A percentile compares a stretch with the other conserved stretches of the same genome.
Evolutionary conservation across 495 filamentous ascomycete species (phyloP).

Genomic region (Trichocladium antarcticum): DNA sequence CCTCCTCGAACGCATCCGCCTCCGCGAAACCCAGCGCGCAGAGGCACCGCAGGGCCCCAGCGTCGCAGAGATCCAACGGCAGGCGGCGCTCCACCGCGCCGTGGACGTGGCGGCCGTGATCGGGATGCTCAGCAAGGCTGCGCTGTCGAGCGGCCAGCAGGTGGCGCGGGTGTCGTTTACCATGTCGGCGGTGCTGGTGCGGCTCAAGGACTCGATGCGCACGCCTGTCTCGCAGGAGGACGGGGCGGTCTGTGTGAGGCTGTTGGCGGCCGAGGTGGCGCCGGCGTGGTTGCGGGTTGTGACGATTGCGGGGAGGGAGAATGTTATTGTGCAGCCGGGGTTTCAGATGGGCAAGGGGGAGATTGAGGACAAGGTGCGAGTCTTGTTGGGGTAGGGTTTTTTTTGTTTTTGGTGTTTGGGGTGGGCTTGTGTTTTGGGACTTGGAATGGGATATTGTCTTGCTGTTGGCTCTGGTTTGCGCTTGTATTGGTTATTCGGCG

Average conservation of each 20-base stretch:
- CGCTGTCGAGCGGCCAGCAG: constrained; percentile 24
- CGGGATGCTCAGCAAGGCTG: constrained; percentile 42
- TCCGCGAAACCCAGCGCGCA: constrained; percentile 43
- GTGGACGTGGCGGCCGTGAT: constrained; percentile 51
- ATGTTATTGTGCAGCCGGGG: constrained; percentile 45
- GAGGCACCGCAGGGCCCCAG: constrained; percentile 32
- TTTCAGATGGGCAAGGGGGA: constrained; percentile 32
- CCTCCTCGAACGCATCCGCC: constrained; percentile 53
- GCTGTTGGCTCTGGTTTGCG: background rate
- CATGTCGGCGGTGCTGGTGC: constrained; percentile 46
- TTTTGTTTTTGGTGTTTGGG: background rate
- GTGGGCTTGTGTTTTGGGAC: background rate
- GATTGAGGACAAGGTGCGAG: constrained; percentile 35
- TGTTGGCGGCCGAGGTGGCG: constrained; percentile 48
- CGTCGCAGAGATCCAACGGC: constrained; percentile 41
- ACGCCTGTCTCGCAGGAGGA: constrained; percentile 52
- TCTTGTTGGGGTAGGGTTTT: constrained; percentile 21
- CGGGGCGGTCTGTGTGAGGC: constrained; percentile 40
- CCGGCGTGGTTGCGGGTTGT: constrained; percentile 53
- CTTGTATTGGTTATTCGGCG: background rate
- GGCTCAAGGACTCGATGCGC: constrained; percentile 50
- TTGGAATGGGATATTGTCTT: background rate
- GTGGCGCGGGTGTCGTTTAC: constrained; percentile 44
- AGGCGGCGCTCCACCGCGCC: constrained; percentile 47
- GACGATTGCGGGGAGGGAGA: constrained; percentile 42